Conservation (phyloP, 257 asterid species). For the Coffea canephora region DNA sequence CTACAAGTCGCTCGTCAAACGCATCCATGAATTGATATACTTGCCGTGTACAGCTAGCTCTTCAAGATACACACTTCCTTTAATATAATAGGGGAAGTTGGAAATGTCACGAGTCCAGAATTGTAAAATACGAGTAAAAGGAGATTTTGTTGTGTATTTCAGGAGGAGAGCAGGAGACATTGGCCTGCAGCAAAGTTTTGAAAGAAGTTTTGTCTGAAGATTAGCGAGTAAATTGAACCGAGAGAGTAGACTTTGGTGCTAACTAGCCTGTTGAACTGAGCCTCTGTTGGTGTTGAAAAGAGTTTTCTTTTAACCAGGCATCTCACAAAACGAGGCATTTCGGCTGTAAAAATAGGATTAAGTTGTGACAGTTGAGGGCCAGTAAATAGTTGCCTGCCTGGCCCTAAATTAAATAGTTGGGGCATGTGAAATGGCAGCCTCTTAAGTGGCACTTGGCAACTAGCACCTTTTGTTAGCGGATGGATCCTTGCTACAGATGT, state of each 20-base stretch:
- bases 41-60: slow-evolving; percentile 23
- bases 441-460: neutral
- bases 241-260: slow-evolving; percentile 9
- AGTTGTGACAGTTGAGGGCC: slow-evolving; percentile 1
- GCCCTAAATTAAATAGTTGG: neutral
- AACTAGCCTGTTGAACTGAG: slow-evolving; percentile 12
- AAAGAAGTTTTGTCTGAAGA: slow-evolving; percentile 23
- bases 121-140: slow-evolving; percentile 27
- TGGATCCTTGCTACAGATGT: neutral
- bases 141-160: slow-evolving; percentile 23
- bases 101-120: slow-evolving; percentile 26
- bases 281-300: neutral
- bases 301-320: slow-evolving; percentile 4
- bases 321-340: slow-evolving; percentile 14
- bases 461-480: neutral
- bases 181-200: slow-evolving; percentile 25
- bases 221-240: slow-evolving; percentile 3
- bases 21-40: slow-evolving; percentile 11
- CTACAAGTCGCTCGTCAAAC: slow-evolving; percentile 23
- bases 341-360: slow-evolving; percentile 2
- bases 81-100: neutral
- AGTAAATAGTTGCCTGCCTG: neutral
- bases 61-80: slow-evolving; percentile 3
- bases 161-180: slow-evolving; percentile 27
- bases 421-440: neutral